These are phyloP conservation scores for Cystobasidium sp. DNA, from an alignment of 1,284 basidiomycete species.

Conservation along the genomic window DNA sequence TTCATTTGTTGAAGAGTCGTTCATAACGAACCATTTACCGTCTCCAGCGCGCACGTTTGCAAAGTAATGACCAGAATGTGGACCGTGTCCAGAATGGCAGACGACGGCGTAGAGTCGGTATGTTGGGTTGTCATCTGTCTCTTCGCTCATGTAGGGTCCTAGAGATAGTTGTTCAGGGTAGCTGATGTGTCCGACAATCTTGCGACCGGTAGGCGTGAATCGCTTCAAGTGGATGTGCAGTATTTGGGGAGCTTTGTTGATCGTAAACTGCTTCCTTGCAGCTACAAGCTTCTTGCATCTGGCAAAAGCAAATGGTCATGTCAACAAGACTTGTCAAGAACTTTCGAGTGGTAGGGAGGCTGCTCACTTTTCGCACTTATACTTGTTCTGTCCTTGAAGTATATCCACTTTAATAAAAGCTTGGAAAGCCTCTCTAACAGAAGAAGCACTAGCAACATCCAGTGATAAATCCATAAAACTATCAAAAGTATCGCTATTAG, in stretches of 20 bases:
- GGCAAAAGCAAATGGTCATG: neutral
- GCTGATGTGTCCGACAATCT: slow-evolving; percentile 75
- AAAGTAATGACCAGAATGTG: slow-evolving; percentile 95
- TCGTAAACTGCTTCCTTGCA: slow-evolving; percentile 84
- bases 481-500: slow-evolving; percentile 97
- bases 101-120: slow-evolving; percentile 92
- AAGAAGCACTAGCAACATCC: slow-evolving; percentile 72
- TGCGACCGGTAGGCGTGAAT: slow-evolving; percentile 86
- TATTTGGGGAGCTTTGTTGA: slow-evolving; percentile 85
- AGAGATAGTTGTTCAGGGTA: slow-evolving; percentile 82
- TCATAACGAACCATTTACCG: slow-evolving; percentile 87
- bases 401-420: slow-evolving; percentile 82
- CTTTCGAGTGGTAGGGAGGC: neutral
- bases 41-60: slow-evolving; percentile 76
- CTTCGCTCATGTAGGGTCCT: slow-evolving; percentile 79
- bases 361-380: slow-evolving; percentile 95
- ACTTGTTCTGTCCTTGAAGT: slow-evolving; percentile 90
- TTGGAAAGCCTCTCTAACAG: slow-evolving; percentile 74
- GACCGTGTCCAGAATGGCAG: slow-evolving; percentile 87
- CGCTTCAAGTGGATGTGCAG: slow-evolving; percentile 96
- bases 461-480: slow-evolving; percentile 89
- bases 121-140: slow-evolving; percentile 61
- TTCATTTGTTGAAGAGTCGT: slow-evolving; percentile 76
- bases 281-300: slow-evolving; percentile 87
- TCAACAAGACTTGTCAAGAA: neutral